A percentile compares a stretch with the other conserved stretches of the same genome.
phyloP scores from a whole-genome alignment of 1,284 basidiomycete genomes.

The Amylostereum areolatum region DNA sequence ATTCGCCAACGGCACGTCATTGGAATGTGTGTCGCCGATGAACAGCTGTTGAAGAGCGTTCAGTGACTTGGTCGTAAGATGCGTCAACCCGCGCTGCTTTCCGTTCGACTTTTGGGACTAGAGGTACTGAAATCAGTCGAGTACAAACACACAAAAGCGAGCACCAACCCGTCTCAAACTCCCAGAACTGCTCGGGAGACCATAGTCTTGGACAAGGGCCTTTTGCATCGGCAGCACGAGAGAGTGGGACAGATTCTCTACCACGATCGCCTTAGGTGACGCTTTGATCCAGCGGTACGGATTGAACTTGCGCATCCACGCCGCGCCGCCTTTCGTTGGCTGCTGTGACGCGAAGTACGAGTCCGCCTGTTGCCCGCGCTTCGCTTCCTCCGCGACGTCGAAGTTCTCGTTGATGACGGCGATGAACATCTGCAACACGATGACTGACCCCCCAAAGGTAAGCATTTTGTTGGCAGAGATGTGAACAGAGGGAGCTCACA shows the following conservation, averaged over 20 bases:
- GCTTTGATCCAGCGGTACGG: constrained; percentile 83
- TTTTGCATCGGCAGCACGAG: constrained; percentile 76
- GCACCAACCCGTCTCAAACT: constrained; percentile 20
- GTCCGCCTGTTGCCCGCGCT: constrained; percentile 77
- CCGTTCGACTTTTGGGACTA: constrained; percentile 1
- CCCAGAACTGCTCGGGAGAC: constrained; percentile 27
- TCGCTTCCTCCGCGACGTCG: constrained; percentile 86
- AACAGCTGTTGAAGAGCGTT: constrained; percentile 61
- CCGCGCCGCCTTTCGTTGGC: constrained; percentile 43
- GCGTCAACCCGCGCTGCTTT: constrained; percentile 26
- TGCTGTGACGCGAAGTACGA: constrained; percentile 57
- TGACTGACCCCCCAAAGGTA: constrained; percentile 48
- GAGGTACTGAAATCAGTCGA: neutral
- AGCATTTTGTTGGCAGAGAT: neutral
- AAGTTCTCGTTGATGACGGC: constrained; percentile 99
- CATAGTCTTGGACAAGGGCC: constrained; percentile 60
- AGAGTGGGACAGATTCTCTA: constrained; percentile 66
- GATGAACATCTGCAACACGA: constrained; percentile 97
- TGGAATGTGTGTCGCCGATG: constrained; percentile 48
- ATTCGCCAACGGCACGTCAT: constrained; percentile 59
- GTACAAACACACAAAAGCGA: constrained; percentile 1
- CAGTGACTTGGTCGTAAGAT: constrained; percentile 52
- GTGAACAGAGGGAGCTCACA: constrained; percentile 47
- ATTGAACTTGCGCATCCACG: constrained; percentile 78
- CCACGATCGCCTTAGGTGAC: constrained; percentile 68